phyloP scores from a whole-genome alignment of 768 basidiomycete species.

The Calocera cornea region DNA sequence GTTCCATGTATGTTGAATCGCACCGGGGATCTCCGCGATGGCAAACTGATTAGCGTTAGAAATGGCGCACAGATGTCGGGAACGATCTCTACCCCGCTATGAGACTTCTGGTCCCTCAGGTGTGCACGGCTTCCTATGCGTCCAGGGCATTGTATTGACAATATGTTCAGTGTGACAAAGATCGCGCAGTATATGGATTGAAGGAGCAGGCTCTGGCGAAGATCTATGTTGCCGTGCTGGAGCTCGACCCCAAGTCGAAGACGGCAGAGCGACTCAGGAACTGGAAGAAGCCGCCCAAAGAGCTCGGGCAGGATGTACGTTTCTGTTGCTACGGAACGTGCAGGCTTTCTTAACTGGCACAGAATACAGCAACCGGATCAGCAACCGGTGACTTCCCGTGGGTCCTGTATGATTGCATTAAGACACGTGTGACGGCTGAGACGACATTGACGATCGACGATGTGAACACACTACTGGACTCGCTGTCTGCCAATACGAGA shows the following conservation, averaged over 20 bases:
- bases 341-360: not conserved
- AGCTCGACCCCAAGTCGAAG: conserved; percentile 61
- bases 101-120: conserved; percentile 79
- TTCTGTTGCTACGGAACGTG: not conserved
- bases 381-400: conserved; percentile 69
- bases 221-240: conserved; percentile 79
- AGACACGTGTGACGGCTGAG: conserved; percentile 55
- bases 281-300: conserved; percentile 64
- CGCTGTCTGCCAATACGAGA: conserved; percentile 61
- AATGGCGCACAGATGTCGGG: conserved; percentile 75
- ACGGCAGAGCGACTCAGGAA: conserved; percentile 72
- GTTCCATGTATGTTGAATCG: conserved; percentile 52
- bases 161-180: conserved; percentile 24
- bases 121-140: conserved; percentile 27
- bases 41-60: conserved; percentile 22
- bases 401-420: conserved; percentile 75
- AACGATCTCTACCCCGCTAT: conserved; percentile 81
- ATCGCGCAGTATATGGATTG: conserved; percentile 80
- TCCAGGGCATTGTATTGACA: not conserved
- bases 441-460: conserved; percentile 69
- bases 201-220: conserved; percentile 94
- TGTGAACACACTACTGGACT: conserved; percentile 67
- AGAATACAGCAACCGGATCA: not conserved
- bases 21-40: not conserved
- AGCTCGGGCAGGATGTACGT: not conserved